phyloP scores from a whole-genome alignment of 2,329 filamentous ascomycete species.

The Colletotrichum sp. region DNA sequence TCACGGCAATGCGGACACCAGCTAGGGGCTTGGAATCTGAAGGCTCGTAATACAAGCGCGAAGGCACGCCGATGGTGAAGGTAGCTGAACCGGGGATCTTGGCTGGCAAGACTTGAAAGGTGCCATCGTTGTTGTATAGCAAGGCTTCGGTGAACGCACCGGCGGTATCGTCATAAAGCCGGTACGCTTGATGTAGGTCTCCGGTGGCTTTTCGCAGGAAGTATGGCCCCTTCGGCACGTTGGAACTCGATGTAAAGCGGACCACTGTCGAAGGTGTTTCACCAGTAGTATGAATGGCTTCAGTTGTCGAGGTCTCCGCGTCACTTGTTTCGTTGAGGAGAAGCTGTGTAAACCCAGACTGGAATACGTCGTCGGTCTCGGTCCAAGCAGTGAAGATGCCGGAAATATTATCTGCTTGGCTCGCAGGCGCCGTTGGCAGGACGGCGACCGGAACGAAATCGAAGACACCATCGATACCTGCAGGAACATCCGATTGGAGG shows the following conservation, averaged over 20 bases:
- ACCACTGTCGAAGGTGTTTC: neutral
- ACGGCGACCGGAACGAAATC: neutral
- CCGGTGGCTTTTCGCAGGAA: neutral
- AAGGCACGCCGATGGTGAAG: slow-evolving; percentile 51
- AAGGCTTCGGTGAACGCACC: slow-evolving; percentile 22
- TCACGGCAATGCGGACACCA: slow-evolving; percentile 57
- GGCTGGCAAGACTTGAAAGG: slow-evolving; percentile 6
- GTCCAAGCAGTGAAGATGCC: neutral
- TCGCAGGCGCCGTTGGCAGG: neutral
- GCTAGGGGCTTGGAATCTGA: slow-evolving; percentile 56
- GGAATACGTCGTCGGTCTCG: neutral
- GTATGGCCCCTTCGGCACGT: neutral
- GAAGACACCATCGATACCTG: neutral
- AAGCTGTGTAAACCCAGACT: neutral
- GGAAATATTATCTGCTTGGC: neutral
- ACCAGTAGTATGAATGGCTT: accelerated
- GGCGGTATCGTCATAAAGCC: neutral
- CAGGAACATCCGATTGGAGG: neutral
- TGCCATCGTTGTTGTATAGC: neutral
- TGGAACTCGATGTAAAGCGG: neutral
- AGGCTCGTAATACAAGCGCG: slow-evolving; percentile 58
- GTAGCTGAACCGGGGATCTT: slow-evolving; percentile 11
- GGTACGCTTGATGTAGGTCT: neutral
- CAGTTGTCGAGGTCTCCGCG: neutral
- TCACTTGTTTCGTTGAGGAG: accelerated